Evolutionary conservation across 495 filamentous ascomycete species (phyloP).

Genomic region (Daldinia childiae): DNA sequence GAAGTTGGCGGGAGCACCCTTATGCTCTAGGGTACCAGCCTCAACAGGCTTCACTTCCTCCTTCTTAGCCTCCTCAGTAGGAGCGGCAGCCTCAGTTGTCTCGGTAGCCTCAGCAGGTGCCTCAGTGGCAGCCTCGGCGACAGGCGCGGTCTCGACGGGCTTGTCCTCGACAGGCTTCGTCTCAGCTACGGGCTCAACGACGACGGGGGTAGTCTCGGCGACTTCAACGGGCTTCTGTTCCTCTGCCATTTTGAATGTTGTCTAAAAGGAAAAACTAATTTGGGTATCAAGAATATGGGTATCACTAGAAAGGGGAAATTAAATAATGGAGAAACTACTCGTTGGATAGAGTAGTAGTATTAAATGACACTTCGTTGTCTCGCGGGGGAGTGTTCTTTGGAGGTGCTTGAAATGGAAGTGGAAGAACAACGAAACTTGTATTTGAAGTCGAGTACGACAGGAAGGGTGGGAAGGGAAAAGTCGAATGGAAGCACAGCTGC

Average conservation of each 20-base stretch:
- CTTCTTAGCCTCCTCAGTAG: conserved; percentile 57
- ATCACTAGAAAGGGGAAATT: conserved; percentile 56
- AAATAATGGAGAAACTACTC: conserved; percentile 48
- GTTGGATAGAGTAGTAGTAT: conserved; percentile 33
- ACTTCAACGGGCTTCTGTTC: conserved; percentile 57
- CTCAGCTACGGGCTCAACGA: conserved; percentile 58
- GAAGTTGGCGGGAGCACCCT: conserved; percentile 78
- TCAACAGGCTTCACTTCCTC: conserved; percentile 72
- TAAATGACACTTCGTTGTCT: conserved; percentile 46
- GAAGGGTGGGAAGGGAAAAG: conserved; percentile 40
- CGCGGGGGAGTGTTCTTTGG: conserved; percentile 30
- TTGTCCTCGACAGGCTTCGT: conserved; percentile 56
- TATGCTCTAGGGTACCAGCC: conserved; percentile 84
- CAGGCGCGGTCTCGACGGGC: conserved; percentile 42
- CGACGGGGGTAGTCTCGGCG: conserved; percentile 51
- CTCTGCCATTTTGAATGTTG: conserved; percentile 57
- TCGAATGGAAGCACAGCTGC: conserved; percentile 44
- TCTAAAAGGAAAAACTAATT: conserved; percentile 50
- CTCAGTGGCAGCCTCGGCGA: conserved; percentile 57
- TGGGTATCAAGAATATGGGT: conserved; percentile 58
- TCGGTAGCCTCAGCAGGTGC: conserved; percentile 61
- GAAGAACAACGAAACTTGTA: conserved; percentile 39
- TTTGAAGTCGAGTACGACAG: conserved; percentile 43
- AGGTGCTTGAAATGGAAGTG: conserved; percentile 30
- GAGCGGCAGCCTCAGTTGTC: conserved; percentile 50